Evolutionary conservation across 257 asterid species (phyloP), one percentile per base, ranked within the genome.

Genomic region (Solanum piurae): DNA sequence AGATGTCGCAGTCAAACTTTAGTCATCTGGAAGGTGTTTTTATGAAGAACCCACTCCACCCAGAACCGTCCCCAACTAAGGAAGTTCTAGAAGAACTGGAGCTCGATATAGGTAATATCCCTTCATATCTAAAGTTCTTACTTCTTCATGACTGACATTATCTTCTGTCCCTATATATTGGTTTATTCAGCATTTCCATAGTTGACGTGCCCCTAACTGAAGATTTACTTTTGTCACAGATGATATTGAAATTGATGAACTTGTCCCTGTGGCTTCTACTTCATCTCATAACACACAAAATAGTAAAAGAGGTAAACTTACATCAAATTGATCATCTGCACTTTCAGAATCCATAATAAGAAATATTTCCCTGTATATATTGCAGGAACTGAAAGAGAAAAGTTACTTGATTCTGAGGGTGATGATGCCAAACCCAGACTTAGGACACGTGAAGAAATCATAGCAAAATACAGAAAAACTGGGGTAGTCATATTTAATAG

Each of bases 171-270:
- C 58, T 77, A 72, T 88, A 79, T 44, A 44, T 44, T 44, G 66
- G 18, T 80, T 11, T 80, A 29, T 82, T 46, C 68, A 49, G 44
- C 69, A 82, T 46, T 80, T 27, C 68, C 5, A 10, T 46, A 46
- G 68, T 82, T 49, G 76, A 25, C 73, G 88, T 88, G 86, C 40
- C 91, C 36, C 20, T 46, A 36, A 83, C 75, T 89, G 85, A 89
- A 72, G 34, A 72, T 71, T 84, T 52, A 76, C 71, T 52, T 86
- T 20, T 42, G 34, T 27, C 89, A 74, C 94, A 94, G 98, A 95
- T 89, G 98, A 96, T 92, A 95, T 96, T 52, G 97, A 92, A 91
- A 96, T 95, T 89, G 99, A 96, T 86, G 98, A 95, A 85, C 93
- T 94, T 86, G 85, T 86, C 84, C 94, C 94, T 83, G 46, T 73